Percentiles rank a stretch among this genome's conserved stretches.
Evolutionary conservation across 2,329 filamentous ascomycete species (phyloP).

Genomic region (Grosmannia penicillata): DNA sequence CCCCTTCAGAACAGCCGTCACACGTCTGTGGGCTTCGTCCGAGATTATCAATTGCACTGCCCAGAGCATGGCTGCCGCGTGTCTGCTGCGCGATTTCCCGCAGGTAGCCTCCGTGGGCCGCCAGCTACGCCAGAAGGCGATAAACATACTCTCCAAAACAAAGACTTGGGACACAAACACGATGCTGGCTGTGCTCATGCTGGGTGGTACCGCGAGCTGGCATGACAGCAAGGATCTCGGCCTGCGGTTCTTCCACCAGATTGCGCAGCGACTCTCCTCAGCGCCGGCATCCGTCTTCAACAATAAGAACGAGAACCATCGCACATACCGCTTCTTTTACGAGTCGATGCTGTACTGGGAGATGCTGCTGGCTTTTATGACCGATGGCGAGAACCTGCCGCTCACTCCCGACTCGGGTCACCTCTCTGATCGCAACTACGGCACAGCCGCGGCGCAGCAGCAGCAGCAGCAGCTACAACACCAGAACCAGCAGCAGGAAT

Average conservation of each 20-base stretch:
- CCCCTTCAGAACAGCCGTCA: slow-evolving; percentile 36
- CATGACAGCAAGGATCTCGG: slow-evolving; percentile 36
- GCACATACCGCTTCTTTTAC: slow-evolving; percentile 28
- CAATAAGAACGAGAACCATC: slow-evolving; percentile 21
- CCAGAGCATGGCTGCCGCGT: slow-evolving; percentile 43
- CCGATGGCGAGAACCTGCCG: slow-evolving; percentile 22
- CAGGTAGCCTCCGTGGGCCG: slow-evolving; percentile 33
- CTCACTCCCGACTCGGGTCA: slow-evolving; percentile 14
- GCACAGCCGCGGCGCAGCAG: neutral
- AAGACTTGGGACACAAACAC: slow-evolving; percentile 29
- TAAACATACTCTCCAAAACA: slow-evolving; percentile 32
- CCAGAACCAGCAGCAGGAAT: neutral
- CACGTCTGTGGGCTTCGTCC: slow-evolving; percentile 22
- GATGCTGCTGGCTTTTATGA: slow-evolving; percentile 41
- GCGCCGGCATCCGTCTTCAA: slow-evolving; percentile 8
- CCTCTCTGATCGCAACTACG: neutral
- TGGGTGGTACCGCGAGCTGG: slow-evolving; percentile 39
- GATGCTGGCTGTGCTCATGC: slow-evolving; percentile 34
- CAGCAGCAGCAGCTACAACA: neutral
- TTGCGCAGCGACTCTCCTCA: slow-evolving; percentile 21
- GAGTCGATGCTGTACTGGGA: slow-evolving; percentile 43
- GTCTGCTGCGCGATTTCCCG: slow-evolving; percentile 37
- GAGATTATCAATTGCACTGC: slow-evolving; percentile 38
- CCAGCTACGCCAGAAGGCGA: slow-evolving; percentile 36
- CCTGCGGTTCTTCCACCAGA: slow-evolving; percentile 33